Evolutionary conservation across 2,329 filamentous ascomycete species (phyloP), one percentile per base, ranked within the genome.

Genomic region (Plectosphaerella plurivora): DNA sequence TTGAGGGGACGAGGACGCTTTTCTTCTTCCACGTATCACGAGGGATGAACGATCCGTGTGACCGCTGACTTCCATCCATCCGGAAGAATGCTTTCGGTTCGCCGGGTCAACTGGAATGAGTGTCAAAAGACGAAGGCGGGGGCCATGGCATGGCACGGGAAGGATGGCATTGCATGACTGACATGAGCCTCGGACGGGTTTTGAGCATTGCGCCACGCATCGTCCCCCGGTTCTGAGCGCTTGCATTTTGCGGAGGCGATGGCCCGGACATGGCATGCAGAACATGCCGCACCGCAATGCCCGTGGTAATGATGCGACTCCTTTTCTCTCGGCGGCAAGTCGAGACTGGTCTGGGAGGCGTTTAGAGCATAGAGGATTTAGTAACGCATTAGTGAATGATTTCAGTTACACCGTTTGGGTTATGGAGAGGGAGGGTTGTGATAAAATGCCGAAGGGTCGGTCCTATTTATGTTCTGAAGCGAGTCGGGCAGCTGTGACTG

Each of bases 341-440:
- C 24, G 33, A n/a, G 12, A 37, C 15, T 37, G 36, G 36, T 49
- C 45, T 49, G 18, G 48, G 48, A 41, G 60, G 59, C 57, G 58
- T 61, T 59, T 52, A 51, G 52, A 55, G 55, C 55, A 57, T 55
- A 41, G 53, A 58, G 14, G 48, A 50, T 44, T 33, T 33, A 50
- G 36, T 41, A 45, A 44, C 33, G 28, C 20, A 45, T 44, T 25
- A 28, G 22, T 28, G 18, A 44, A 16, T 50, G 14, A 16, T 25
- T 28, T 46, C 22, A 24, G 22, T 15, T 25, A 33, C 14, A 15
- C 44, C 14, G 15, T 39, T 14, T 15, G 37, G 37, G 37, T 12
- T 39, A 39, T 14, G 15, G n/a, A 39, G 28, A 39, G 37, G 12
- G 14, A 12, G 14, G 7, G 35, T 18, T 44, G 16, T 33, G 28